A percentile compares a stretch with the other conserved stretches of the same genome.
phyloP scores from a whole-genome alignment of 805 yeast species.

The Ascoidea tarda region DNA sequence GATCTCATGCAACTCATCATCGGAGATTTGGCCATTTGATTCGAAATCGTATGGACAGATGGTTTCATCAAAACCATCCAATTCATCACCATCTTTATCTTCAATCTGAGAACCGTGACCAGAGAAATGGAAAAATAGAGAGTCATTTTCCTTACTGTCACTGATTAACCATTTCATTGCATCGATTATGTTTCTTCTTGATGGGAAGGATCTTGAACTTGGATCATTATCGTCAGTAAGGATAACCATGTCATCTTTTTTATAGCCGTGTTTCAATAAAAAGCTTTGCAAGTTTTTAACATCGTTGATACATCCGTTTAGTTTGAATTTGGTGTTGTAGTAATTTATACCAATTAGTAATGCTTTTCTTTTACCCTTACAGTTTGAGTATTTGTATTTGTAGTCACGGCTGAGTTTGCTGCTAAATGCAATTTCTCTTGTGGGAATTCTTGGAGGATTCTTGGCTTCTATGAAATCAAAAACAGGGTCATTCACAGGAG shows the following conservation, averaged over 20 bases:
- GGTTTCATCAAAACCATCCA: conserved; percentile 46
- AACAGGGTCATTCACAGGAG: background rate
- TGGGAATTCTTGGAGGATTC: background rate
- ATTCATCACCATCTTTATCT: conserved; percentile 50
- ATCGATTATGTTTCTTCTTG: conserved; percentile 44
- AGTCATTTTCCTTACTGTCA: conserved; percentile 52
- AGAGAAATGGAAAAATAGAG: conserved; percentile 57
- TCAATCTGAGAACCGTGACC: conserved; percentile 63
- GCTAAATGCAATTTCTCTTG: too few relatives aligned
- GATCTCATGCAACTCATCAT: conserved; percentile 48
- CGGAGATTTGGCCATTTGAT: conserved; percentile 45
- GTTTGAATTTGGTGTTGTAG: conserved; percentile 37
- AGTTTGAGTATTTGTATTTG: conserved; percentile 30
- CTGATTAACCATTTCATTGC: conserved; percentile 68
- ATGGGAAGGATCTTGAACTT: conserved; percentile 30
- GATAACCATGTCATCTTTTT: conserved; percentile 27
- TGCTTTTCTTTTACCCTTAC: conserved; percentile 53
- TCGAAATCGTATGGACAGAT: conserved; percentile 54
- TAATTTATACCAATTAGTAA: conserved; percentile 58
- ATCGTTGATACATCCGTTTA: conserved; percentile 64
- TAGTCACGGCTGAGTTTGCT: background rate
- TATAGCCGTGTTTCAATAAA: conserved; percentile 17
- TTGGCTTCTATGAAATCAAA: background rate
- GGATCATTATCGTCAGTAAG: conserved; percentile 36
- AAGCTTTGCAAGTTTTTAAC: conserved; percentile 31